Evolutionary conservation across 371 early-diverging fungal genomes (phyloP).

Genomic region (Mortierella sp.): DNA sequence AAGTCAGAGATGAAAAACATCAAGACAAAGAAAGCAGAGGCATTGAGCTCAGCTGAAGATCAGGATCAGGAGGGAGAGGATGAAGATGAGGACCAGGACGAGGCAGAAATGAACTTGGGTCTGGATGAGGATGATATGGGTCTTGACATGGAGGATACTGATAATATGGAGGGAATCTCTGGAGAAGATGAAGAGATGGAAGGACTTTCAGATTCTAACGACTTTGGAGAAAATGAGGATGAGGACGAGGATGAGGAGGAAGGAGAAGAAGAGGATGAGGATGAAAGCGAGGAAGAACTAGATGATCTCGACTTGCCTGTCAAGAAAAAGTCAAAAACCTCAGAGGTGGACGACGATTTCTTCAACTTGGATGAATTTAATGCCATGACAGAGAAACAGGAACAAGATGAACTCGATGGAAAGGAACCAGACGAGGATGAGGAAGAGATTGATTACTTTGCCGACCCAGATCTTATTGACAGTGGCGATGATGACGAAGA

Average conservation of each 20-base stretch:
- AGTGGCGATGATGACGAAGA: constrained; percentile 58
- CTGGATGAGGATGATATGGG: constrained; percentile 55
- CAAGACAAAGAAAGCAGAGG: constrained; percentile 29
- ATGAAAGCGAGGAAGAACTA: constrained; percentile 46
- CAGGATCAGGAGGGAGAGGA: constrained; percentile 30
- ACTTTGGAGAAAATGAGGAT: constrained; percentile 22
- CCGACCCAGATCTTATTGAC: constrained; percentile 65
- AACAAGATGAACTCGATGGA: constrained; percentile 64
- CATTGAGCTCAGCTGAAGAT: constrained; percentile 11
- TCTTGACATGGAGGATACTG: constrained; percentile 53
- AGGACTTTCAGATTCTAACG: constrained; percentile 24
- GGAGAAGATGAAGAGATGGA: constrained; percentile 50
- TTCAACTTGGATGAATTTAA: constrained; percentile 74
- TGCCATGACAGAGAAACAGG: constrained; percentile 73
- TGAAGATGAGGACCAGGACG: constrained; percentile 52
- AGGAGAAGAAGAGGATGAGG: constrained; percentile 34
- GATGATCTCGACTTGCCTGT: constrained; percentile 58
- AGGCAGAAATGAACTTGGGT: constrained; percentile 57
- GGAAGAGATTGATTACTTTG: constrained; percentile 67
- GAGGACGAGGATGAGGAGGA: constrained; percentile 29
- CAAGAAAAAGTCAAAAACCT: constrained; percentile 51
- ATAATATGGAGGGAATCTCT: constrained; percentile 57
- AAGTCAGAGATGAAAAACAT: constrained; percentile 63
- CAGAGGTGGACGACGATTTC: constrained; percentile 78
- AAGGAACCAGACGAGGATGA: constrained; percentile 63